These are phyloP conservation scores for Tetrastigma voinierianum DNA, from an alignment of 164 flowering plant species.

Conservation along the genomic window DNA sequence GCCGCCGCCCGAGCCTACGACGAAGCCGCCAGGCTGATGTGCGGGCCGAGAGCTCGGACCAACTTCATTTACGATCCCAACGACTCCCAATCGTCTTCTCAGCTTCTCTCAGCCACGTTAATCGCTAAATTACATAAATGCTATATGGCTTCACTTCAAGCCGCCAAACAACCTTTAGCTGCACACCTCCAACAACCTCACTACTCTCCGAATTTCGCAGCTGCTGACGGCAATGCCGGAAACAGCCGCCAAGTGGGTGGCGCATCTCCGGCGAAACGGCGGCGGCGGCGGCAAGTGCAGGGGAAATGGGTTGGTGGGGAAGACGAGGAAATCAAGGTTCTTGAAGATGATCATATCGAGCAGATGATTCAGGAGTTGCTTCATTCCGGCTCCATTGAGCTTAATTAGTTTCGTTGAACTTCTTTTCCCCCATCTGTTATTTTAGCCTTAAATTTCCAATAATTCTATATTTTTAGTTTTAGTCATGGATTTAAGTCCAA, in stretches of 20 bases:
- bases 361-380: constrained; percentile 49
- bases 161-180: constrained; percentile 5
- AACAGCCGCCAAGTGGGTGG: constrained; percentile 1
- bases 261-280: constrained; percentile 3
- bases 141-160: constrained; percentile 32
- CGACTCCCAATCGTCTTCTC: constrained; percentile 22
- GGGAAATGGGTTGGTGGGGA: constrained; percentile 8
- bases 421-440: too few relatives aligned
- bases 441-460: too few relatives aligned
- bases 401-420: constrained; percentile 19
- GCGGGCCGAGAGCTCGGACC: constrained; percentile 42
- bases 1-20: constrained; percentile 54
- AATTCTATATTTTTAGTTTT: too few relatives aligned
- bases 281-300: not conserved
- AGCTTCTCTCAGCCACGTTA: constrained; percentile 31
- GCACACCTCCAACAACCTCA: constrained; percentile 1
- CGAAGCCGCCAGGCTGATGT: constrained; percentile 51
- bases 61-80: constrained; percentile 34
- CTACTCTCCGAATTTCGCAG: not conserved
- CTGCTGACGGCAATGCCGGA: constrained; percentile 7
- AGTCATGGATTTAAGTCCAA: too few relatives aligned
- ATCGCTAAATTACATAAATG: constrained; percentile 47
- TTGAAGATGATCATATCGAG: constrained; percentile 43
- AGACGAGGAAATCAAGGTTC: constrained; percentile 11
- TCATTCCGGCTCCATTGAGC: constrained; percentile 36